Evolutionary conservation across 106 monocot species (phyloP), one percentile per base, ranked within the genome.

Genomic region (Iris macrosiphon): DNA sequence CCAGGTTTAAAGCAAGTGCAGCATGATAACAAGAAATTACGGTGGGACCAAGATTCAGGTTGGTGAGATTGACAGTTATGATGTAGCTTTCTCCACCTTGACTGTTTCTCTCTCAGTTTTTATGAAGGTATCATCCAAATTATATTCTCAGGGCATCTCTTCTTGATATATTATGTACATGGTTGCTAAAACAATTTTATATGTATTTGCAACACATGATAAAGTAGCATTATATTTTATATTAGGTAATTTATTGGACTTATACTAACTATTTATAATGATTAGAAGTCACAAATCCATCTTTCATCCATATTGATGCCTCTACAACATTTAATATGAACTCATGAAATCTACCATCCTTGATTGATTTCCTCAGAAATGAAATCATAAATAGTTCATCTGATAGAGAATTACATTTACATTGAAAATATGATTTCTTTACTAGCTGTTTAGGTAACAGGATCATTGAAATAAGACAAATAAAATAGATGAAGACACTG

Each of bases 1-100:
- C n/a, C n/a, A 83, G 83, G 78, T 40, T 62, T 66, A 65, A 83
- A 50, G 54, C 31, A 55, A 27, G 65, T 44, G 28, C 64, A 45
- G 18, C 65, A 33, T 35, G 68, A 60, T 30, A 59, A 43, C 21
- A 83, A 83, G 72, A 83, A 70, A 52, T 56, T 70, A 6, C 72
- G 74, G 14, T 78, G 43, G 43, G 43, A 44, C 20, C 40, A 40
- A 40, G 40, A 40, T 40, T 44, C 43, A 44, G n/a, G 43, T 44
- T 18, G 1, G 18, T 44, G 40, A 40, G 20, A 44, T 44, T 18
- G 20, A 1, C 11, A 2, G 4, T 44, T 44, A 18, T 44, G 15
- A 40, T 40, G 40, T 15, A 40, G 40, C 15, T 40, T 40, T 7
- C 40, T 40, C 13, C 40, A 2, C 2, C 9, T 40, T 11, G 9